phyloP scores from a whole-genome alignment of 805 yeast species.

The Pichia scutulata region DNA sequence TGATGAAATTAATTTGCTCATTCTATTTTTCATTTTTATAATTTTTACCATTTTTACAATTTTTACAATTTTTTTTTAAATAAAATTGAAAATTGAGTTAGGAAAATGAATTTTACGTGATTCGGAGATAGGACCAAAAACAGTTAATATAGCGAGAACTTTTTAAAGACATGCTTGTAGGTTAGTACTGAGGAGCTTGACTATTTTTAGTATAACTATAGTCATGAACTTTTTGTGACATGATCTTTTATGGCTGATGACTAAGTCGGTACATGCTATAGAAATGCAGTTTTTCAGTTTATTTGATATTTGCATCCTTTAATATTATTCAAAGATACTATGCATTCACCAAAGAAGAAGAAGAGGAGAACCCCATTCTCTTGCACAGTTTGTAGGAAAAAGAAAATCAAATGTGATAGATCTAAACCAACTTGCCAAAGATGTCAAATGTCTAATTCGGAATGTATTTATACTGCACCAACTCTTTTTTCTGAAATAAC shows the following conservation, averaged over 20 bases:
- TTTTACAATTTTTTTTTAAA: too few relatives aligned
- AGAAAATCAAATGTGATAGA: constrained; percentile 22
- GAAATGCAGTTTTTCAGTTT: background rate
- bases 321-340: background rate
- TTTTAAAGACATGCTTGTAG: too few relatives aligned
- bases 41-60: too few relatives aligned
- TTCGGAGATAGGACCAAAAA: background rate
- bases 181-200: too few relatives aligned
- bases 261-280: background rate
- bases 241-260: too few relatives aligned
- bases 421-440: constrained; percentile 16
- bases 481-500: constrained; percentile 6
- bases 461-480: constrained; percentile 17
- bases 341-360: constrained; percentile 12
- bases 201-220: too few relatives aligned
- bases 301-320: background rate
- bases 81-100: too few relatives aligned
- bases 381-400: constrained; percentile 17
- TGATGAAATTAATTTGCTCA: background rate
- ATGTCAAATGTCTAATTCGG: constrained; percentile 11
- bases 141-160: background rate
- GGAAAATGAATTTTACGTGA: background rate
- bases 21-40: background rate
- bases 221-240: too few relatives aligned
- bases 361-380: constrained; percentile 20